phyloP scores from a whole-genome alignment of 2,329 filamentous ascomycete species.

The Epichloe glyceriae region DNA sequence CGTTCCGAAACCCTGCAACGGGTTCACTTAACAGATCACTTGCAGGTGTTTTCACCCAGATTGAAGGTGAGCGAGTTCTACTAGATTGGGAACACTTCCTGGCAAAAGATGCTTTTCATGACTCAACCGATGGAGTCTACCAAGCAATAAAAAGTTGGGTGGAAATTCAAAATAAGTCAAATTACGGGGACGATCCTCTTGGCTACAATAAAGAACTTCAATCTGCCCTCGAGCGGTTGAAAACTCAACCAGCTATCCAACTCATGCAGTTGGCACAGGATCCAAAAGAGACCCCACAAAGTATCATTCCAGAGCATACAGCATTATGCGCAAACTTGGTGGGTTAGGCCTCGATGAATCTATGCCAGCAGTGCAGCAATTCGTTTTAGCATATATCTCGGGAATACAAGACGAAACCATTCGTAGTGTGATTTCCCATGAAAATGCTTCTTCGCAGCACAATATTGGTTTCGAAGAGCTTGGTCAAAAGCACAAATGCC shows the following conservation, averaged over 20 bases:
- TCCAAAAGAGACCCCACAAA: slow-evolving; percentile 35
- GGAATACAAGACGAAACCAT: slow-evolving; percentile 38
- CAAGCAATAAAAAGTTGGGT: slow-evolving; percentile 32
- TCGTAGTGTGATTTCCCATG: slow-evolving; percentile 25
- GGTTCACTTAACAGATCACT: slow-evolving; percentile 32
- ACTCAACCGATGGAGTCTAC: slow-evolving; percentile 17
- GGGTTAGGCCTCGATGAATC: slow-evolving; percentile 17
- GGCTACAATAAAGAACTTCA: slow-evolving; percentile 41
- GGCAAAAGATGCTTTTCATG: slow-evolving; percentile 9
- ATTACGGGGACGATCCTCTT: slow-evolving; percentile 33
- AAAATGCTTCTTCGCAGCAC: slow-evolving; percentile 7
- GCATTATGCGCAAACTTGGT: slow-evolving; percentile 22
- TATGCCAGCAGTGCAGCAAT: slow-evolving; percentile 5
- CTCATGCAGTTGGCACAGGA: slow-evolving; percentile 40
- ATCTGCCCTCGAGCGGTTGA: slow-evolving; percentile 33
- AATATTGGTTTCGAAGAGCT: slow-evolving; percentile 26
- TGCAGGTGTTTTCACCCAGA: slow-evolving; percentile 37
- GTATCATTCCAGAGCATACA: slow-evolving; percentile 33
- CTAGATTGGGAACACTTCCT: slow-evolving; percentile 22
- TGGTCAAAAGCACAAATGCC: slow-evolving; percentile 36
- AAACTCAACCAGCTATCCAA: slow-evolving; percentile 38
- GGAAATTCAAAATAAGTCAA: slow-evolving; percentile 24
- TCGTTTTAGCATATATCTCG: slow-evolving; percentile 33
- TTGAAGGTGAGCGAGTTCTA: slow-evolving; percentile 42
- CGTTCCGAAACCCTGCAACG: slow-evolving; percentile 17